phyloP scores from a whole-genome alignment of 495 filamentous ascomycete species.

The Xylaria cubensis region DNA sequence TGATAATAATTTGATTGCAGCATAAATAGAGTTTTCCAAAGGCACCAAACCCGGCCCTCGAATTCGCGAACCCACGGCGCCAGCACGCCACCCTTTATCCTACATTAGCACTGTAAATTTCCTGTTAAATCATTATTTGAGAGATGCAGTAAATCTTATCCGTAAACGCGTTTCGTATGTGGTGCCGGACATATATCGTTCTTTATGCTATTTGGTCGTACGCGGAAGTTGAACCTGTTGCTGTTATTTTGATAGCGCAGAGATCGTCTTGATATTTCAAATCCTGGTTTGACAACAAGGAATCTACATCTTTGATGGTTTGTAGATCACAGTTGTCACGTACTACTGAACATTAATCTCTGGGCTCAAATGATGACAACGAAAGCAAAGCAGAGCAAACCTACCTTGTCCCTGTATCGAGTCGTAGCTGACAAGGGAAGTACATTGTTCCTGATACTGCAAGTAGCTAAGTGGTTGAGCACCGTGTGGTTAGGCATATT shows the following conservation, averaged over 20 bases:
- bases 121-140: background rate
- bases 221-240: background rate
- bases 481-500: constrained; percentile 97
- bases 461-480: constrained; percentile 95
- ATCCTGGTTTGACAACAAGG: background rate
- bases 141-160: background rate
- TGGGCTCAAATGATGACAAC: background rate
- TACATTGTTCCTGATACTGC: constrained; percentile 95
- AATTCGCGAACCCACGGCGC: background rate
- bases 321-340: constrained; percentile 97
- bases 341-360: constrained; percentile 64
- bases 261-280: background rate
- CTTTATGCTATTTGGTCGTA: background rate
- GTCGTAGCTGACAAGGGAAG: constrained; percentile 97
- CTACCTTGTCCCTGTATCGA: constrained; percentile 93
- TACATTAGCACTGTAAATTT: background rate
- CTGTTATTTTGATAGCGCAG: background rate
- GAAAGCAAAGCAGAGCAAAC: constrained; percentile 32
- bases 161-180: background rate
- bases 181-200: background rate
- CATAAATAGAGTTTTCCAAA: background rate
- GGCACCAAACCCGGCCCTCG: background rate
- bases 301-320: constrained; percentile 66
- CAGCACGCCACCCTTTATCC: background rate
- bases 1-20: background rate